Conservation (phyloP, 305 asterid species). For the Rubia peregrina region DNA sequence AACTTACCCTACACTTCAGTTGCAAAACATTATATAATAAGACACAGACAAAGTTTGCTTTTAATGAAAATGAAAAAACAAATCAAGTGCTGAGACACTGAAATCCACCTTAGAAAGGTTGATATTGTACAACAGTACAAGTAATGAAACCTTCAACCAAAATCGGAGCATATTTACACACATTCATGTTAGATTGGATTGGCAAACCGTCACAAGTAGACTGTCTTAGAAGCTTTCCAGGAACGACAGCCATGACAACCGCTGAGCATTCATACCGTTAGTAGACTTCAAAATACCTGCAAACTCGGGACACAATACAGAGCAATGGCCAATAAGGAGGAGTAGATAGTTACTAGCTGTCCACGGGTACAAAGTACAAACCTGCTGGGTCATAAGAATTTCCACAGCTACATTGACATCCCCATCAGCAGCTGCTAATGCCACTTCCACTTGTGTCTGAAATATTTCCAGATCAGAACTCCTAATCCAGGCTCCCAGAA, state of each 20-base stretch:
- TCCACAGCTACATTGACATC: constrained; percentile 80
- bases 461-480: constrained; percentile 5
- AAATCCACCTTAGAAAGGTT: not conserved
- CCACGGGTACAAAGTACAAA: constrained; percentile 16
- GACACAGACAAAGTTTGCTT: no score
- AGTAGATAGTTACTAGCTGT: not conserved
- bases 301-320: not conserved
- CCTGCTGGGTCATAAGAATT: constrained; percentile 95
- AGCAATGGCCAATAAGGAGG: not conserved
- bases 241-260: not conserved
- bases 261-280: not conserved
- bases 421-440: constrained; percentile 89
- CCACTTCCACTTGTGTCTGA: constrained; percentile 96
- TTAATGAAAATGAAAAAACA: no score
- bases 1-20: no score
- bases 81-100: not conserved
- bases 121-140: not conserved
- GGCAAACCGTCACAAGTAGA: not conserved
- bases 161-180: not conserved
- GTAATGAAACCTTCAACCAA: not conserved
- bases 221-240: not conserved
- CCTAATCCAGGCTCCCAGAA: constrained; percentile 2
- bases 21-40: no score
- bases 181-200: constrained; percentile 7
- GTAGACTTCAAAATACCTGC: constrained; percentile 10